Base-by-base conservation (phyloP, 1,284 basidiomycete genomes). In the Moesziomyces sp. region DNA sequence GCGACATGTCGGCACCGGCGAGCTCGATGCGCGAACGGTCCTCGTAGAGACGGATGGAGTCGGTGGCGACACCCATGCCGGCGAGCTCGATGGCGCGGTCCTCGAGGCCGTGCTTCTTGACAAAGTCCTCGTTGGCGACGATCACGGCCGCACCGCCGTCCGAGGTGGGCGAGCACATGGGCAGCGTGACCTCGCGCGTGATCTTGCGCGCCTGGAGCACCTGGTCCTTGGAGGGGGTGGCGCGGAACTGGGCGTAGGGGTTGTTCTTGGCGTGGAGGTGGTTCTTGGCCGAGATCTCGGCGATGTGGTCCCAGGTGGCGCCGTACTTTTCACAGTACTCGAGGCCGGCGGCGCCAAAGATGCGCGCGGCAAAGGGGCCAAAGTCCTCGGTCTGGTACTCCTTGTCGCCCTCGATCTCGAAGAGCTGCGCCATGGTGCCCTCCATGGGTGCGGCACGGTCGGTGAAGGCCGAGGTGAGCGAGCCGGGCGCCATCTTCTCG, bases 141-240 rank as follows among this genome's bases (percentile, higher is more conserved):
- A 94, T 88, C 26, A 62, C 79, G 24, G 75, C 76, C 10, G 80
- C 80, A 60, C 82, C 85, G 23, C 85, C 85, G 62, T 86, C 85
- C 9, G 84, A 85, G 9, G 93, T 94, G 1, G 93, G 93, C 73
- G 91, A 92, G 81, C 93, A 94, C 92, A 93, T 93, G 81, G 89
- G 91, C 80, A 91, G 91, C 3, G 92, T 93, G 46, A 93, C 85
- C 79, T 92, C 88, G 52, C 89, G 89, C 30, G 88, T 91, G 80
- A 93, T 89, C 84, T 79, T 77, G 38, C 77, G 70, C 35, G 80
- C 68, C 56, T 77, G 75, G 56, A 52, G 42, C 9, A 82, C 72
- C 44, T 80, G 69, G 24, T 71, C 64, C 38, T 60, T 52, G 45
- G 55, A 44, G 5, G 74, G 78, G 13, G 70, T 58, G 42, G 55